These are phyloP conservation scores for Prunus campanulata DNA, from an alignment of 306 rosid genomes.

Conservation along the genomic window DNA sequence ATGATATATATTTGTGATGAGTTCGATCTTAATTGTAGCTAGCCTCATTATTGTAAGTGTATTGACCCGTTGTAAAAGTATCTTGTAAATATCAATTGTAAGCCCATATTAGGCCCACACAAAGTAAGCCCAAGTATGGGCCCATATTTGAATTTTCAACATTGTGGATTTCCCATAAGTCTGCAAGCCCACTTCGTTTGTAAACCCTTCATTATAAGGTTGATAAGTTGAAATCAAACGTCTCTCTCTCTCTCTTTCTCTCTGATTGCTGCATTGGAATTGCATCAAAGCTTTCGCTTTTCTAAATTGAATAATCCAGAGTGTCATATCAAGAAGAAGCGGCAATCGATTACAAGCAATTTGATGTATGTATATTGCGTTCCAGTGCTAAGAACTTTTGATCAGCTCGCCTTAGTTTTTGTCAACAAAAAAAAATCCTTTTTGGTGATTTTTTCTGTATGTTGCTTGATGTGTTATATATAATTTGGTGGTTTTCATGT, in stretches of 20 bases:
- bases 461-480: background rate
- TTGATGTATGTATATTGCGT: background rate
- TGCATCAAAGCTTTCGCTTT: background rate
- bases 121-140: too few species aligned
- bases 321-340: background rate
- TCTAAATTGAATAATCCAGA: background rate
- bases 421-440: background rate
- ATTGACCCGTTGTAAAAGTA: too few species aligned
- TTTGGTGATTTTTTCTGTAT: background rate
- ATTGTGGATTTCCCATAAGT: too few species aligned
- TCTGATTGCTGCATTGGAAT: background rate
- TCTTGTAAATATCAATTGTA: too few species aligned
- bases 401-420: background rate
- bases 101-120: too few species aligned
- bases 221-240: background rate
- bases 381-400: background rate
- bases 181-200: too few species aligned
- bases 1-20: too few species aligned
- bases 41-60: too few species aligned
- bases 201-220: background rate
- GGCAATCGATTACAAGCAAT: background rate
- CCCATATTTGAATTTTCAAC: too few species aligned
- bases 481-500: background rate
- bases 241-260: background rate
- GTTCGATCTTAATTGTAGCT: too few species aligned